phyloP scores from a whole-genome alignment of 2,329 filamentous ascomycete species.

The Colletotrichum tropicale region DNA sequence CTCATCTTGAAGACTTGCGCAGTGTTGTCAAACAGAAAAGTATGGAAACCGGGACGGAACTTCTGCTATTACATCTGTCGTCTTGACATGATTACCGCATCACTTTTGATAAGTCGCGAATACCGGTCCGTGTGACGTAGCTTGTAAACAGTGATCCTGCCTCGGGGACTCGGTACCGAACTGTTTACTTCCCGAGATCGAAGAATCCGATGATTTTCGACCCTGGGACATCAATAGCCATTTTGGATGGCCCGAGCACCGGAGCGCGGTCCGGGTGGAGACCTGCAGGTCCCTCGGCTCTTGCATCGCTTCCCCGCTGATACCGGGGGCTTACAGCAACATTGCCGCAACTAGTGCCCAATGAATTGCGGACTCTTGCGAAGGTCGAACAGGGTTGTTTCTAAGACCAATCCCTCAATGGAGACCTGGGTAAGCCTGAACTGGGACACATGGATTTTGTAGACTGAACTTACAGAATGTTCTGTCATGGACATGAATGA shows the following conservation, averaged over 20 bases:
- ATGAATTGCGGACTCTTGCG: background rate
- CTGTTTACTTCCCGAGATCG: background rate
- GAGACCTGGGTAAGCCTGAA: background rate
- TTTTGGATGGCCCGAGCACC: background rate
- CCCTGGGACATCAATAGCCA: background rate
- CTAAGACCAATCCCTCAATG: rapidly evolving
- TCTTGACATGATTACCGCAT: background rate
- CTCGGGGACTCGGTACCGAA: background rate
- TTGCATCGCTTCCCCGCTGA: background rate
- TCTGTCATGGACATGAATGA: rapidly evolving
- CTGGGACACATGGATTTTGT: background rate
- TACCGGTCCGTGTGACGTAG: background rate
- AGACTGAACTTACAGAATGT: background rate
- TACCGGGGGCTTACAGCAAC: background rate
- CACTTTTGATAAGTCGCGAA: background rate
- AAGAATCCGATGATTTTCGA: background rate
- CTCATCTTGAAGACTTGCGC: background rate
- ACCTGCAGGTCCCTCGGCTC: background rate
- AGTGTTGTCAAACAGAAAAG: background rate
- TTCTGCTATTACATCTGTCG: background rate
- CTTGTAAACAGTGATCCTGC: background rate
- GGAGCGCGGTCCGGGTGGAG: background rate
- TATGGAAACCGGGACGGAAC: background rate
- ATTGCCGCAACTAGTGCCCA: background rate
- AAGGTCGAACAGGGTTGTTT: background rate